Evolutionary conservation across 2,329 filamentous ascomycete genomes (phyloP).

Genomic region (Diaporthe sp.): DNA sequence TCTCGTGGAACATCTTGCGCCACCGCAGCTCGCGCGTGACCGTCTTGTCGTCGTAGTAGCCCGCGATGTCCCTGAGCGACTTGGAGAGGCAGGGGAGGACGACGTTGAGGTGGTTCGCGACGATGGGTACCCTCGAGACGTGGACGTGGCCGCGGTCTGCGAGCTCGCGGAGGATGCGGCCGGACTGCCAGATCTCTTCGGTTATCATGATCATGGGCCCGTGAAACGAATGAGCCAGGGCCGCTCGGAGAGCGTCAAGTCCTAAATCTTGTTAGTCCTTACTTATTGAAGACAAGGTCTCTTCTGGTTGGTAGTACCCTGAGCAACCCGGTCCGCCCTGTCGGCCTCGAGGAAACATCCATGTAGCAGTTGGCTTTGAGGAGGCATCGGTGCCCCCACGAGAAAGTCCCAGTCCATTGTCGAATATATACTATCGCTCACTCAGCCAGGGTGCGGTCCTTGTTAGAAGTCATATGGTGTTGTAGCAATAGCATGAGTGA

Average conservation of each 20-base stretch:
- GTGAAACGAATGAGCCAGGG: constrained; percentile 58
- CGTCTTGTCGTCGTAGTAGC: constrained; percentile 63
- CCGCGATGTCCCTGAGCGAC: constrained; percentile 65
- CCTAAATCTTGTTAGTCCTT: constrained; percentile 42
- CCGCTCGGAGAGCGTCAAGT: constrained; percentile 62
- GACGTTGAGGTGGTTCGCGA: constrained; percentile 68
- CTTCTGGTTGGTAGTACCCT: constrained; percentile 6
- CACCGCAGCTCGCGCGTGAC: constrained; percentile 64
- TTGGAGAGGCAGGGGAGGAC: constrained; percentile 67
- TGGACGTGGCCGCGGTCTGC: constrained; percentile 67
- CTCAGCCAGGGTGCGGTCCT: not conserved
- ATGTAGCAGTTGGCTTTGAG: constrained; percentile 54
- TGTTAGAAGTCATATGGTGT: not conserved
- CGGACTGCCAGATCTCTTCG: constrained; percentile 59
- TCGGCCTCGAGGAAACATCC: constrained; percentile 69
- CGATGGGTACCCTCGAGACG: constrained; percentile 60
- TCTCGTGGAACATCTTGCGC: constrained; percentile 69
- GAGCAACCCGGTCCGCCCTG: constrained; percentile 61
- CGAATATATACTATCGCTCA: not conserved
- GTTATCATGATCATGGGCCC: constrained; percentile 62
- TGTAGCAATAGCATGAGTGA: not conserved
- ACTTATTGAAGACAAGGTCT: too few relatives aligned
- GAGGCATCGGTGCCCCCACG: constrained; percentile 30
- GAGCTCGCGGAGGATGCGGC: constrained; percentile 64
- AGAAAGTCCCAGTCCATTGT: constrained; percentile 36